Evolutionary conservation across 208 protist species (phyloP).

Genomic region (Trypanosoma conorhini): DNA sequence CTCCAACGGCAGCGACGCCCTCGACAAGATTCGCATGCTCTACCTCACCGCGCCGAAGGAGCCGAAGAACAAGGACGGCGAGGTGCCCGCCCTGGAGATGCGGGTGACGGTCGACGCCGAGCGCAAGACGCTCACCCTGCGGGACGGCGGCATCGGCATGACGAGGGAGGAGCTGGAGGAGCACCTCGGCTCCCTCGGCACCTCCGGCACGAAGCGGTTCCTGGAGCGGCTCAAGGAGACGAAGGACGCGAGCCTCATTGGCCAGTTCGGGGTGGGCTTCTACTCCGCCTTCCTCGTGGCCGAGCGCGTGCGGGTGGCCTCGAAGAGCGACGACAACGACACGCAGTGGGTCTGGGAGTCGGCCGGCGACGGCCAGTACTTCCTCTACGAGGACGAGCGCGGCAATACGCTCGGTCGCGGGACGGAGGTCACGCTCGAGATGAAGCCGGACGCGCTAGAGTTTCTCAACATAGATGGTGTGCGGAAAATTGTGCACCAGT

Average conservation of each 20-base stretch:
- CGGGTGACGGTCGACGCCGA: constrained; percentile 87
- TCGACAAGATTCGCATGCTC: constrained; percentile 99
- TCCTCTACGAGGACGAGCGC: constrained; percentile 92
- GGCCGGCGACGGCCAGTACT: constrained; percentile 94
- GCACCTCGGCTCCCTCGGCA: constrained; percentile 99
- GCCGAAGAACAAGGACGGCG: constrained; percentile 76
- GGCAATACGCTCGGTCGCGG: constrained; percentile 97
- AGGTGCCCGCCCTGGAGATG: constrained; percentile 90
- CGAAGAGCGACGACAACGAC: constrained; percentile 93
- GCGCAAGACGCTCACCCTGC: constrained; percentile 94
- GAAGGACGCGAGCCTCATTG: constrained; percentile 98
- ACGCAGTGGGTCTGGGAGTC: constrained; percentile 99
- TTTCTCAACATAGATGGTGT: constrained; percentile 95
- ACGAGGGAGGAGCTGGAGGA: constrained; percentile 98
- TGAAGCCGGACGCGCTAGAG: constrained; percentile 97
- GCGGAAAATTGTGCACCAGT: constrained; percentile 95
- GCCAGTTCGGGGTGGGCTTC: constrained; percentile 99
- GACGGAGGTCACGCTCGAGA: constrained; percentile 96
- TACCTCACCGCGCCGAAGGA: constrained; percentile 94
- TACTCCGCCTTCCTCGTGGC: constrained; percentile 99
- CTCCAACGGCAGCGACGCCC: constrained; percentile 99
- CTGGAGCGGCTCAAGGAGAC: constrained; percentile 82
- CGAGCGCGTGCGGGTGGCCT: constrained; percentile 96
- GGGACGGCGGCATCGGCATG: constrained; percentile 99
- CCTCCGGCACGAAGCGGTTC: constrained; percentile 99